Base-by-base conservation (phyloP, 2,329 filamentous ascomycete species). In the Colletotrichum incanum region DNA sequence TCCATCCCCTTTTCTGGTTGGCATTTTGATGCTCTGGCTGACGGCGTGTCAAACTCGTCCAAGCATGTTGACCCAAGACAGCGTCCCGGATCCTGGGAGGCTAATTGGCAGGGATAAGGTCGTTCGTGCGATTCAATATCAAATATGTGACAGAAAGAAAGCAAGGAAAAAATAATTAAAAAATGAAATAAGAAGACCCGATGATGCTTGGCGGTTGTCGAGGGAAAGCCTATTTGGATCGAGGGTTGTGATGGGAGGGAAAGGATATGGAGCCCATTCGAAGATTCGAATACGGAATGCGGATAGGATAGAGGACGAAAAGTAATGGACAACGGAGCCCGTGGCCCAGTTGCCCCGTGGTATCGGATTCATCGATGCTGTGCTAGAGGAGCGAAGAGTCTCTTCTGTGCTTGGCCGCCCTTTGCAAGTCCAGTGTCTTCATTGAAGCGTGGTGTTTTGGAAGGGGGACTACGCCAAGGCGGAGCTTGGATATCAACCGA, bases 21-120 rank as follows among this genome's bases (percentile, higher is more conserved):
- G 54, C 52, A 62, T 45, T 58, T 6, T 39, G 43, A 67, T 41
- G 64, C 26, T 60, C 54, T 69, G 55, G 56, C 58, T 43, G 66
- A 31, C 50, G 39, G 43, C 20, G 39, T 62, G 56, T 67, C 56
- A 39, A 37, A 37, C 11, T 43, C 66, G 43, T 28, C 43, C 34
- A 39, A 34, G 23, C 50, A 52, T 26, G 18, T n/a, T 34, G 59
- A 62, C 28, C n/a, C 43, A 66, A 56, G 54, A 47, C 52, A 23
- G 54, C n/a, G 59, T 39, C 14, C 16, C 34, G 43, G 34, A 37
- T 16, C n/a, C 31, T 20, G 16, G n/a, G 26, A 50, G 45, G n/a
- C n/a, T n/a, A n/a, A 5, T 28, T 12, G 12, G 8, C 59, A 39
- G 45, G 59, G 59, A 26, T 50, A 11, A 9, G 34, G 16, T 28